These are phyloP conservation scores for Ceratobasidium sp. DNA, from an alignment of 1,284 basidiomycete species.

Conservation along the genomic window DNA sequence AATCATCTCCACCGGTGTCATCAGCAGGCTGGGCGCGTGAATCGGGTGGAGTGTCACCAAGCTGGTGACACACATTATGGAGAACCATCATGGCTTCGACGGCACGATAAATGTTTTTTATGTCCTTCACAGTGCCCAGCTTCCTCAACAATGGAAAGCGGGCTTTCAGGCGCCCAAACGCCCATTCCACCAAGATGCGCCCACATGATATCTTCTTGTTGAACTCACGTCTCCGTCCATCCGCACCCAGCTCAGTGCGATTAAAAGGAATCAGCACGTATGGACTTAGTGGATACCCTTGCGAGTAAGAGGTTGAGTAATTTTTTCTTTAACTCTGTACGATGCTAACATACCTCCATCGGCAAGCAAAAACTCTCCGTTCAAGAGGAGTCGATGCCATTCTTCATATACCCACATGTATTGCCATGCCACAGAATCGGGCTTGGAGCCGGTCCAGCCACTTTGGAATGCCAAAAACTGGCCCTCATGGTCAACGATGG, in stretches of 20 bases:
- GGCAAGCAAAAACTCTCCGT: background rate
- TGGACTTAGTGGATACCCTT: slow-evolving; percentile 13
- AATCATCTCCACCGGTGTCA: too few species aligned
- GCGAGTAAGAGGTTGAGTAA: background rate
- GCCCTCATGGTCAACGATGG: slow-evolving; percentile 9
- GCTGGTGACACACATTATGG: slow-evolving; percentile 21
- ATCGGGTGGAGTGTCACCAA: background rate
- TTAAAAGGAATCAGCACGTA: slow-evolving; percentile 6
- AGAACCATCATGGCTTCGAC: slow-evolving; percentile 14
- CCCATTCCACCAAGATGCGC: background rate
- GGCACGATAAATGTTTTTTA: background rate
- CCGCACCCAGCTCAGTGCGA: background rate
- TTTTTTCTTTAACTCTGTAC: background rate
- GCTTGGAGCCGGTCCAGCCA: background rate
- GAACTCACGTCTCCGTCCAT: background rate
- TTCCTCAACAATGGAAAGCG: background rate
- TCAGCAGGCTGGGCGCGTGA: background rate
- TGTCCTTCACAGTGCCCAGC: background rate
- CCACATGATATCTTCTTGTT: background rate
- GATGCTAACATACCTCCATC: background rate
- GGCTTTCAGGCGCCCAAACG: slow-evolving; percentile 4
- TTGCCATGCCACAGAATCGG: background rate
- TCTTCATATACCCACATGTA: background rate
- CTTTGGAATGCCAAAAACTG: background rate
- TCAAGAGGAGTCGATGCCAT: background rate